phyloP scores from a whole-genome alignment of 2,329 filamentous ascomycete genomes.

The Pyrenochaeta sp. region DNA sequence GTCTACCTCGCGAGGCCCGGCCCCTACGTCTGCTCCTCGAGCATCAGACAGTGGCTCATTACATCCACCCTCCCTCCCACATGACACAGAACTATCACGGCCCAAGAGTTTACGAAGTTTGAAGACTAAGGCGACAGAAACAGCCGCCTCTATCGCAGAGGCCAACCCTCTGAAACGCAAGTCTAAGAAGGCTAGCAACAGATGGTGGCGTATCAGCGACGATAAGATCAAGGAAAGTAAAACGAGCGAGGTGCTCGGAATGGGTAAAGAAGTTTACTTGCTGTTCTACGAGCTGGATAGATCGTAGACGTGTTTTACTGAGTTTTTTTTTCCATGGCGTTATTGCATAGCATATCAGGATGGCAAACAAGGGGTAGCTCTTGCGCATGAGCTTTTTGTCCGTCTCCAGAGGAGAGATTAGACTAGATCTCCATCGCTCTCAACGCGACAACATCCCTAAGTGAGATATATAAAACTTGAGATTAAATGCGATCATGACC shows the following conservation, averaged over 20 bases:
- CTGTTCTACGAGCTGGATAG: constrained; percentile 90
- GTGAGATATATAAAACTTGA: neutral
- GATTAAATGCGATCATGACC: no score
- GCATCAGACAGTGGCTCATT: constrained; percentile 32
- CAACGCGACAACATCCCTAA: neutral
- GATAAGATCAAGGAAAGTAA: constrained; percentile 96
- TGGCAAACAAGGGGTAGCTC: neutral
- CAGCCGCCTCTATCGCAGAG: constrained; percentile 56
- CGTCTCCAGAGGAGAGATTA: neutral
- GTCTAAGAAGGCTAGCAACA: constrained; percentile 68
- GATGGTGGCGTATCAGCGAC: constrained; percentile 98
- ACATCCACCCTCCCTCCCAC: constrained; percentile 24
- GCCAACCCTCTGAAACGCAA: constrained; percentile 60
- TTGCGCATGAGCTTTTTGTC: neutral
- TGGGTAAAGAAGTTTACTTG: constrained; percentile 96
- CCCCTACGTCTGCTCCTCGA: constrained; percentile 44
- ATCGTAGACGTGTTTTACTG: constrained; percentile 4
- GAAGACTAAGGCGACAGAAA: constrained; percentile 42
- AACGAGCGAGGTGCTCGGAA: constrained; percentile 86
- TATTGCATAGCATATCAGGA: neutral
- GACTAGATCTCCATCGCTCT: neutral
- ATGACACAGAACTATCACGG: constrained; percentile 30
- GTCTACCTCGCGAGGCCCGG: constrained; percentile 28
- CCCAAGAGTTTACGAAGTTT: constrained; percentile 40
- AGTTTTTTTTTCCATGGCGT: neutral